phyloP scores from a whole-genome alignment of 306 rosid species.

The Quercus dentata region DNA sequence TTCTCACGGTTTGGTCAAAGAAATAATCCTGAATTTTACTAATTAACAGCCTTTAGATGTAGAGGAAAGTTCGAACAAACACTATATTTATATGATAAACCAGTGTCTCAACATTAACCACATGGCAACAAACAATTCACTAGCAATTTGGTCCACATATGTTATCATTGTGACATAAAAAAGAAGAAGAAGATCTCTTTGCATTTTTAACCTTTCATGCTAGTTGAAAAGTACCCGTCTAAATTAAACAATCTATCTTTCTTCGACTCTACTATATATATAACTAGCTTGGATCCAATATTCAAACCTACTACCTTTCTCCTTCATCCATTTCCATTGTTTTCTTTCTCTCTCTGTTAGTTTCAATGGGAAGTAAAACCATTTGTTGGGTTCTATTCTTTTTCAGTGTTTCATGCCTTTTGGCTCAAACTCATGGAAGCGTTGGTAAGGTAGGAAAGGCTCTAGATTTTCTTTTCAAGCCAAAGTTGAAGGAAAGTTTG shows the following conservation, averaged over 20 bases:
- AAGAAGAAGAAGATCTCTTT: not conserved
- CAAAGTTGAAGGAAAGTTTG: constrained; percentile 20
- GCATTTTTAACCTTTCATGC: not conserved
- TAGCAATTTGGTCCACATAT: not conserved
- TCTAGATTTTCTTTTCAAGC: constrained; percentile 29
- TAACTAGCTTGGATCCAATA: not conserved
- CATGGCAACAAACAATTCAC: constrained; percentile 35
- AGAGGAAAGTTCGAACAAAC: no score
- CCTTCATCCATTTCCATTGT: not conserved
- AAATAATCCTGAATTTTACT: no score
- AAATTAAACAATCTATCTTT: not conserved
- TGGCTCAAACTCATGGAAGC: constrained; percentile 42
- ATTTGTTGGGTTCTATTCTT: not conserved
- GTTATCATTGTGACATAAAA: not conserved
- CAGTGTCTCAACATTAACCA: not conserved
- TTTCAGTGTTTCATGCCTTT: constrained; percentile 20
- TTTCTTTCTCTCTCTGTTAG: not conserved
- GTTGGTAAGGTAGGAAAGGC: constrained; percentile 27
- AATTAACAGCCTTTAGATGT: no score
- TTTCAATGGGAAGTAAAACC: constrained; percentile 2
- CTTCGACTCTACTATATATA: not conserved
- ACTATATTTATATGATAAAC: no score
- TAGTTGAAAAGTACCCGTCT: not conserved
- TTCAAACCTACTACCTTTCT: not conserved
- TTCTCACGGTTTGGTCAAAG: not conserved